Base-by-base conservation (phyloP, 305 asterid species). In the Lippia alba region DNA sequence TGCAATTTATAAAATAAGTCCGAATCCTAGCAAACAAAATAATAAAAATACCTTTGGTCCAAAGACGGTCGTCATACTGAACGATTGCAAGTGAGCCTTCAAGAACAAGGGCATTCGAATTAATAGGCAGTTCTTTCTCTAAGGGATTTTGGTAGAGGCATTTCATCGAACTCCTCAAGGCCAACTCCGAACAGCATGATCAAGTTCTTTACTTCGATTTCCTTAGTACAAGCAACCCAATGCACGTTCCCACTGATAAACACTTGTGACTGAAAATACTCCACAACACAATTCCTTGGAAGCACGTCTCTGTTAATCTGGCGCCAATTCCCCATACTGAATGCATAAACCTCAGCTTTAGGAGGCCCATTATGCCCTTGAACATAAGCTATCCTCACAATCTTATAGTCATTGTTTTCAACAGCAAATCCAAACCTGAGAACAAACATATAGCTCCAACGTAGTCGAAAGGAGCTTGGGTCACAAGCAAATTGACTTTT, bases 361-460 rank as follows among this genome's bases (percentile, higher is more conserved):
- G 78, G 83, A 7, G 85, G 85, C 41, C 41, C 41, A 36, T 36
- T 36, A 61, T 50, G 76, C 8, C 63, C 76, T 54, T 33, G 70
- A 67, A 54, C 66, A 67, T 76, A 80, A 0, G 70, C 39, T 24
- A 80, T 65, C 53, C 73, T 83, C 1, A 76, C 85, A 59, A 83
- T 75, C 79, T 83, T 80, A 72, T 75, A 80, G 33, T 83, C 88
- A 18, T 68, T 60, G 10, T 16, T 70, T 12, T 14, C 24, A 3
- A 12, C 66, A 61, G 74, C 82, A 56, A 61, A 83, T 30, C 82
- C 80, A 10, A 83, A 76, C 3, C 84, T 85, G 6, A 80, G 67
- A 24, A 61, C 72, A 19, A 64, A 49, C 75, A 58, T n/a, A 51
- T 34, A 39, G 44, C 11, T 49, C 62, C 55, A 2, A 39, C 4